Conservation (phyloP, 2,329 filamentous ascomycete genomes). For the Escovopsis sp. region DNA sequence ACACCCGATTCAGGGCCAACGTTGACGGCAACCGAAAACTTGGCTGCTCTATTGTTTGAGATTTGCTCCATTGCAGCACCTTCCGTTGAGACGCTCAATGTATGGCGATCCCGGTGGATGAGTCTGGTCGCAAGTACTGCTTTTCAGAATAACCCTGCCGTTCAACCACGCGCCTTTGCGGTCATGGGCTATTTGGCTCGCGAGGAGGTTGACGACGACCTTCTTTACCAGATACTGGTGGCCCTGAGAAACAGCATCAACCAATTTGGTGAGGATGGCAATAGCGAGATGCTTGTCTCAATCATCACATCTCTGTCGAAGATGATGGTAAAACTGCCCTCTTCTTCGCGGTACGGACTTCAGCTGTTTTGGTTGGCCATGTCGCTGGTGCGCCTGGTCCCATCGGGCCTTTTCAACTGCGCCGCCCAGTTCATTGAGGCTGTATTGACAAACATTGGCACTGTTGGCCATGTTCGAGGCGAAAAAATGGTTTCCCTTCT, state of each 20-base stretch:
- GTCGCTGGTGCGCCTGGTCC: constrained; percentile 49
- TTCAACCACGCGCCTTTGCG: constrained; percentile 53
- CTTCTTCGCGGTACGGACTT: constrained; percentile 51
- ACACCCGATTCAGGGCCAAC: constrained; percentile 36
- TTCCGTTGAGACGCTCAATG: constrained; percentile 49
- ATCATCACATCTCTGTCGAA: constrained; percentile 54
- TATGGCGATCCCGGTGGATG: constrained; percentile 61
- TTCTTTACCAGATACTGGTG: constrained; percentile 56
- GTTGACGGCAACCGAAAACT: constrained; percentile 43
- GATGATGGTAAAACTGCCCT: constrained; percentile 55
- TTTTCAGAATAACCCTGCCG: constrained; percentile 58
- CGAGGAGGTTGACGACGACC: constrained; percentile 58
- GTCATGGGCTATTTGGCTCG: constrained; percentile 57
- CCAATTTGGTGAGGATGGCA: constrained; percentile 49
- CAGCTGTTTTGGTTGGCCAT: constrained; percentile 59
- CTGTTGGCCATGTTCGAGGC: constrained; percentile 42
- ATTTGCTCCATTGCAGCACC: constrained; percentile 49
- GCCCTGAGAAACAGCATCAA: constrained; percentile 49
- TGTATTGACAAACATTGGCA: constrained; percentile 48
- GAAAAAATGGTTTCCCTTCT: constrained; percentile 45
- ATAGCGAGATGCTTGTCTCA: constrained; percentile 52
- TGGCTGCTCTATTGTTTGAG: constrained; percentile 48
- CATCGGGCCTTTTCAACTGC: constrained; percentile 48
- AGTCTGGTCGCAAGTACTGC: constrained; percentile 57
- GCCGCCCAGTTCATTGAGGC: constrained; percentile 50